Evolutionary conservation across 441 rosid species (phyloP).

Genomic region (Dalechampia spathulata): DNA sequence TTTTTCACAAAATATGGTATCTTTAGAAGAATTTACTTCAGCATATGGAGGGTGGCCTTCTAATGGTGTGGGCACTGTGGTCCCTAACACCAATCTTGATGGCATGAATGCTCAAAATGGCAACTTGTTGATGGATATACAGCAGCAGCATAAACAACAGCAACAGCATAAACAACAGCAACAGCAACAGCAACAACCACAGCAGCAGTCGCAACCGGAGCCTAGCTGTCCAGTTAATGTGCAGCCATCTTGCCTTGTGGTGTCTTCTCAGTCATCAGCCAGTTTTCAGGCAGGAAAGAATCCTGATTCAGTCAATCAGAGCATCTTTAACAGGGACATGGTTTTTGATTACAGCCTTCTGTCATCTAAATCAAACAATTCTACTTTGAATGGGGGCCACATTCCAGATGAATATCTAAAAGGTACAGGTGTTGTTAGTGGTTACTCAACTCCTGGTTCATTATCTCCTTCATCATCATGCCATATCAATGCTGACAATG

Average conservation of each 20-base stretch:
- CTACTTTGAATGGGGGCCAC: constrained; percentile 29
- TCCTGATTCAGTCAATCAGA: constrained; percentile 39
- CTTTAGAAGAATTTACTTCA: constrained; percentile 29
- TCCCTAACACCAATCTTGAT: constrained; percentile 27
- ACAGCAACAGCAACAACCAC: constrained; percentile 26
- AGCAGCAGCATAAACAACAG: too few relatives aligned
- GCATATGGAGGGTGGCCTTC: constrained; percentile 46
- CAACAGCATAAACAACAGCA: too few relatives aligned
- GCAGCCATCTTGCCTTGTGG: constrained; percentile 60
- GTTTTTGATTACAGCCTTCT: constrained; percentile 34
- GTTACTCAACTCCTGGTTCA: constrained; percentile 27
- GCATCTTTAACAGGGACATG: constrained; percentile 26
- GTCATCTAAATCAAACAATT: constrained; percentile 34
- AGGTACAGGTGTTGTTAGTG: constrained; percentile 20
- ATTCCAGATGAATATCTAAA: constrained; percentile 28
- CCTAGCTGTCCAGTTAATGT: constrained; percentile 38
- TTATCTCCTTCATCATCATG: constrained; percentile 33
- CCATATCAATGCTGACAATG: constrained; percentile 30
- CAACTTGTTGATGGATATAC: constrained; percentile 32
- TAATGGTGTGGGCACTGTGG: constrained; percentile 22
- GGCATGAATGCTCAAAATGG: constrained; percentile 31
- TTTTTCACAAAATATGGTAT: constrained; percentile 28
- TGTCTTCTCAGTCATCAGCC: constrained; percentile 40
- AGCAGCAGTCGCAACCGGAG: constrained; percentile 30
- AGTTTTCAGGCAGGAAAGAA: constrained; percentile 33